phyloP scores from a whole-genome alignment of 768 basidiomycete species.

The Clavaria fumosa region DNA sequence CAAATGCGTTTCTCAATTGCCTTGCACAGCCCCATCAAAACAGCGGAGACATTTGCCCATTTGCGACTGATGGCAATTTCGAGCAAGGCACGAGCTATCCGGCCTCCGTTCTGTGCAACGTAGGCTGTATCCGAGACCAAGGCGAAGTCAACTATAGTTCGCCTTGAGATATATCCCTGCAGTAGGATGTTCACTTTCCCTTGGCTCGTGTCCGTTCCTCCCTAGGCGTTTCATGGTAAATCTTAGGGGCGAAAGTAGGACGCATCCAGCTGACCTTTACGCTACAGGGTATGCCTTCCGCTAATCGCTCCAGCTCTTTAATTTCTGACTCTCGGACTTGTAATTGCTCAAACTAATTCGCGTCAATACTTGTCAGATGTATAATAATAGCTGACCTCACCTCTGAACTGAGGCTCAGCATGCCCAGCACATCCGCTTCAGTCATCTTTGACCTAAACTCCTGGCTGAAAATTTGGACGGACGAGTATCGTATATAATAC shows the following conservation, averaged over 20 bases:
- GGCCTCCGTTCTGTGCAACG: constrained; percentile 86
- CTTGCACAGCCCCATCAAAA: constrained; percentile 84
- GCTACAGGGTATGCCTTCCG: constrained; percentile 59
- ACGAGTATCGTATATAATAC: constrained; percentile 81
- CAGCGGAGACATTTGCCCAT: constrained; percentile 70
- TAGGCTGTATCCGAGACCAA: constrained; percentile 91
- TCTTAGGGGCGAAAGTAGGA: neutral
- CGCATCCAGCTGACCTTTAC: constrained; percentile 40
- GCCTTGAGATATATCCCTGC: constrained; percentile 75
- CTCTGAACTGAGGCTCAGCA: constrained; percentile 87
- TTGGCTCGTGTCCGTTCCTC: constrained; percentile 35
- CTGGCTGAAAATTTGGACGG: constrained; percentile 76
- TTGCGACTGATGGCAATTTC: constrained; percentile 90
- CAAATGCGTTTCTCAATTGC: constrained; percentile 84
- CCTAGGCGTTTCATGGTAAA: constrained; percentile 24
- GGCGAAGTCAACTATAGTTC: constrained; percentile 84
- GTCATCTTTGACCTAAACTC: constrained; percentile 71
- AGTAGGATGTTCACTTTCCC: constrained; percentile 92
- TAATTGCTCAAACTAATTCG: constrained; percentile 76
- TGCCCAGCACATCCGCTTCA: constrained; percentile 78
- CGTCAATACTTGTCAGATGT: neutral
- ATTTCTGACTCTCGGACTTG: constrained; percentile 85
- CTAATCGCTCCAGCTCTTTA: constrained; percentile 61
- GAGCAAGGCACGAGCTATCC: constrained; percentile 85
- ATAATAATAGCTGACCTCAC: constrained; percentile 23